Base-by-base conservation (phyloP, 768 basidiomycete species). In the Asterophora parasitica region DNA sequence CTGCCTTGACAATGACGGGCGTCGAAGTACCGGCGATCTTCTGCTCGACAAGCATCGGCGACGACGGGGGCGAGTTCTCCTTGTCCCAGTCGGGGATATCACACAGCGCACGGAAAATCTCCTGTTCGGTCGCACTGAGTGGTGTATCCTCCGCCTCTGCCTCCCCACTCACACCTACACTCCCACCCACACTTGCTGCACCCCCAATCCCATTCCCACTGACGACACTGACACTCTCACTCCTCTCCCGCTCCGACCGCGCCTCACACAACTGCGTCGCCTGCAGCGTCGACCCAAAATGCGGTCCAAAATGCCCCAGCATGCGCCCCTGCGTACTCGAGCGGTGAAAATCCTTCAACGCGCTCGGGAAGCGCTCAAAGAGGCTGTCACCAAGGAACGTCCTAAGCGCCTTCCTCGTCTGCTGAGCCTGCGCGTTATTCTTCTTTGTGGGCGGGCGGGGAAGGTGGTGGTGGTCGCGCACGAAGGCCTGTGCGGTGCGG, bases 31-130 rank as follows among this genome's bases (percentile, higher is more conserved):
- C 30, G 6, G 31, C n/a, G 17, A 34, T 53, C 19, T 49, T 54
- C 40, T 52, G 39, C 43, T 53, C 51, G 46, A 5, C 49, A 51
- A 54, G 39, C 15, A 36, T 35, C 36, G 49, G 49, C 10, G 54
- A 51, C 2, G 50, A 49, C 11, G 46, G 52, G 4, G 57, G 46
- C 6, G 55, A 51, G 33, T 54, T 56, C 28, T 69, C 75, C 48
- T 66, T 62, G 40, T 79, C 76, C 75, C 76, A 78, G 49, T 82
- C 80, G 15, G 78, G 76, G 50, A 76, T 73, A 27, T 75, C 68
- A 50, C 83, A 88, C 19, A 88, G 64, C 39, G 76, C 73, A 34
- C 71, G 77, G 64, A 88, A 88, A 41, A 88, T 81, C 62, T 83
- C 79, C 58, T 83, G 78, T 56, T 88, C 86, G 8, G 75, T 79